Evolutionary conservation across 768 basidiomycete genomes (phyloP).

Genomic region (Tricholoma terreum): DNA sequence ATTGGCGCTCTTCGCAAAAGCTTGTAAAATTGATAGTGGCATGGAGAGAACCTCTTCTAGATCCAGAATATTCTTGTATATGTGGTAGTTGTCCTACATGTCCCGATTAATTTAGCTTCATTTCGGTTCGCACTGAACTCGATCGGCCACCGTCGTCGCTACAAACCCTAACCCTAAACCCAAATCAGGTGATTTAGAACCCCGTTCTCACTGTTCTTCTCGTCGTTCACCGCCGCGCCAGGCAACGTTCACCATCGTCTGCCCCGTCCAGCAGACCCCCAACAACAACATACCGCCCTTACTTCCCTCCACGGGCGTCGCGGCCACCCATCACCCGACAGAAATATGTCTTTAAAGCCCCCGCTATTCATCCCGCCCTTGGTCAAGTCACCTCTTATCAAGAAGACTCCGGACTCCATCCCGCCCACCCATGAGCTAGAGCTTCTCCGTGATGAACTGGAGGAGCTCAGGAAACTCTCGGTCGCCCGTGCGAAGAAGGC

Average conservation of each 20-base stretch:
- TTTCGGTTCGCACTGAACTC: too few species aligned
- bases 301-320: conserved; percentile 5
- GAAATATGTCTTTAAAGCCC: conserved; percentile 59
- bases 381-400: conserved; percentile 60
- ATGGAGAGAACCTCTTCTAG: too few species aligned
- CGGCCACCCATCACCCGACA: conserved; percentile 13
- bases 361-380: conserved; percentile 45
- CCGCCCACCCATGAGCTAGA: conserved; percentile 76
- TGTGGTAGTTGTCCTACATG: too few species aligned
- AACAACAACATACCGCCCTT: background rate
- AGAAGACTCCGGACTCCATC: conserved; percentile 59
- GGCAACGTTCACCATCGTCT: background rate
- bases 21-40: too few species aligned
- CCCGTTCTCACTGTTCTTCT: background rate
- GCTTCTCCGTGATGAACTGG: conserved; percentile 59
- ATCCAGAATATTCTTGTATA: too few species aligned
- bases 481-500: conserved; percentile 72
- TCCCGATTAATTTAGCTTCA: too few species aligned
- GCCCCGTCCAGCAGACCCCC: background rate
- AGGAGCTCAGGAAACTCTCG: conserved; percentile 47
- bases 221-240: background rate
- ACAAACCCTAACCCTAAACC: background rate
- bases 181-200: background rate
- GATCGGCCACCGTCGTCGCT: too few species aligned
- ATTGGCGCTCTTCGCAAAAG: too few species aligned